A percentile compares a stretch with the other conserved stretches of the same genome.
phyloP scores from a whole-genome alignment of 2,329 filamentous ascomycete genomes.

The Neonectria punicea region DNA sequence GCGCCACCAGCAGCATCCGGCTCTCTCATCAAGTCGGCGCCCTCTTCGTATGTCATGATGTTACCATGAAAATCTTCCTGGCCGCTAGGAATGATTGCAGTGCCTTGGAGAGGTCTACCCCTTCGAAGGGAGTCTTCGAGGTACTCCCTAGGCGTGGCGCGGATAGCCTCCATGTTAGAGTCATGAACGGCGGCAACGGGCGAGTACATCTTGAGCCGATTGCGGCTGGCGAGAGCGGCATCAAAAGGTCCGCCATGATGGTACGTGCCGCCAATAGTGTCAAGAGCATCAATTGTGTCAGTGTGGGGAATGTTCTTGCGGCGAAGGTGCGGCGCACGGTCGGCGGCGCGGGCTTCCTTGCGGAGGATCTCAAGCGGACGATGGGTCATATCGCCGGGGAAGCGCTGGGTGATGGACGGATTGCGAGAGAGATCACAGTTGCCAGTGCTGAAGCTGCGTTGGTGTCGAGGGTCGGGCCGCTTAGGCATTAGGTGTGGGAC shows the following conservation, averaged over 20 bases:
- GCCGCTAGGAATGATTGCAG: slow-evolving; percentile 80
- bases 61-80: slow-evolving; percentile 74
- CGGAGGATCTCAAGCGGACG: slow-evolving; percentile 75
- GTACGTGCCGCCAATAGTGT: slow-evolving; percentile 74
- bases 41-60: slow-evolving; percentile 82
- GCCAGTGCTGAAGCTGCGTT: slow-evolving; percentile 39
- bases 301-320: slow-evolving; percentile 73
- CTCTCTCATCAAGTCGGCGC: slow-evolving; percentile 86
- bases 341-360: slow-evolving; percentile 70
- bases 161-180: slow-evolving; percentile 80
- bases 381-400: slow-evolving; percentile 71
- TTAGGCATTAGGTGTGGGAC: slow-evolving; percentile 23
- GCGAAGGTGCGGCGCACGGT: slow-evolving; percentile 74
- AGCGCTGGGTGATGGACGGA: slow-evolving; percentile 54
- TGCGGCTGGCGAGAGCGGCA: slow-evolving; percentile 79
- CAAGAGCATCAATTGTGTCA: slow-evolving; percentile 85
- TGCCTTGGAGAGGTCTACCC: slow-evolving; percentile 85
- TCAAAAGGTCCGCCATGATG: slow-evolving; percentile 95
- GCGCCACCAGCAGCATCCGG: slow-evolving; percentile 73
- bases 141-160: slow-evolving; percentile 82
- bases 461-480: slow-evolving; percentile 24
- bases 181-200: slow-evolving; percentile 81
- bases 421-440: slow-evolving; percentile 28
- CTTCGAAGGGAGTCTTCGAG: slow-evolving; percentile 77
- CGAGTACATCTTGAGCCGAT: slow-evolving; percentile 69